phyloP scores from a whole-genome alignment of 1,284 basidiomycete genomes.

The Meripilus lineatus region DNA sequence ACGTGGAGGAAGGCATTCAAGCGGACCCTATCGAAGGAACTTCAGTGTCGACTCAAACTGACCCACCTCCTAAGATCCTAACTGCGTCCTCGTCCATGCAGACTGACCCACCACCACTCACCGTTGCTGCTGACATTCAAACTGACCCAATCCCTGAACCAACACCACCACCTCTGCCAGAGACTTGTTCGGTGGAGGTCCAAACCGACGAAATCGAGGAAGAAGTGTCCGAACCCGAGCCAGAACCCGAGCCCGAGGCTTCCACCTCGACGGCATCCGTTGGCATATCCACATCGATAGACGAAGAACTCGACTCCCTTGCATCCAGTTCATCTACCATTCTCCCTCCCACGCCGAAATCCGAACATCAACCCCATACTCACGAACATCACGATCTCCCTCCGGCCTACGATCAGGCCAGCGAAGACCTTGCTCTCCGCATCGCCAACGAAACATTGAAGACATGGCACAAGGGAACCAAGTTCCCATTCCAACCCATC shows the following conservation, averaged over 20 bases:
- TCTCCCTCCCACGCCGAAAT: constrained; percentile 60
- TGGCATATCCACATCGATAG: constrained; percentile 1
- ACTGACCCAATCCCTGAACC: constrained; percentile 35
- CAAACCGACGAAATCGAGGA: constrained; percentile 65
- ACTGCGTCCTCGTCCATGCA: constrained; percentile 32
- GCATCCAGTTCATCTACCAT: constrained; percentile 70
- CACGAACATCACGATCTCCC: constrained; percentile 47
- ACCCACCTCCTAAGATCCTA: constrained; percentile 26
- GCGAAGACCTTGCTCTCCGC: constrained; percentile 46
- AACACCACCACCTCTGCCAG: constrained; percentile 18
- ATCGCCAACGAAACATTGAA: constrained; percentile 55
- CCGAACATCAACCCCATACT: constrained; percentile 32
- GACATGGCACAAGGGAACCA: constrained; percentile 61
- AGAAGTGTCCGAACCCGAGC: too few relatives aligned
- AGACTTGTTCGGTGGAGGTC: constrained; percentile 50
- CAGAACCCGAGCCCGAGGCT: constrained; percentile 29
- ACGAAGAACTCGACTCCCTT: constrained; percentile 45
- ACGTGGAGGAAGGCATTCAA: constrained; percentile 64
- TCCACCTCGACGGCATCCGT: constrained; percentile 26
- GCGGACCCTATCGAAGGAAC: constrained; percentile 51
- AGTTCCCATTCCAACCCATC: constrained; percentile 47
- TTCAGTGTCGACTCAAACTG: constrained; percentile 32
- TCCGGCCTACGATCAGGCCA: constrained; percentile 56
- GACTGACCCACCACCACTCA: constrained; percentile 33
- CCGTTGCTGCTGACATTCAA: constrained; percentile 28